phyloP scores from a whole-genome alignment of 2,329 filamentous ascomycete species.

The Arthroderma sp. region DNA sequence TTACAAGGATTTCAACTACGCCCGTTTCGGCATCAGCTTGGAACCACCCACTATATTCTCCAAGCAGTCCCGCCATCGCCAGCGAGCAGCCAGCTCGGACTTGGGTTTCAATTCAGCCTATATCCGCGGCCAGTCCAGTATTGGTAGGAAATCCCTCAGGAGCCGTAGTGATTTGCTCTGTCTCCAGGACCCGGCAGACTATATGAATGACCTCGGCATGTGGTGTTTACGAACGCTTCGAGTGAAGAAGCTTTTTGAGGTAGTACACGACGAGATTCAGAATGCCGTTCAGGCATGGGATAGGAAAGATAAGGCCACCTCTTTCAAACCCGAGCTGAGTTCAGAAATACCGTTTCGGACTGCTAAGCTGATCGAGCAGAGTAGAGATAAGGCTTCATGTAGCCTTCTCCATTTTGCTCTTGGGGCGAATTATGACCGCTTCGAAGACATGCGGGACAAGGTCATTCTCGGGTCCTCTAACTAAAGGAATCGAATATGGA shows the following conservation, averaged over 20 bases:
- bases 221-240: slow-evolving; percentile 37
- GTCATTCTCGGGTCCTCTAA: slow-evolving; percentile 3
- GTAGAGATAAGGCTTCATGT: neutral
- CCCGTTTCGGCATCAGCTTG: slow-evolving; percentile 36
- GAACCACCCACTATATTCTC: slow-evolving; percentile 34
- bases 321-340: too few relatives aligned
- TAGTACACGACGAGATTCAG: slow-evolving; percentile 17
- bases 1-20: slow-evolving; percentile 35
- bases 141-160: slow-evolving; percentile 24
- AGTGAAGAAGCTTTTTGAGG: slow-evolving; percentile 32
- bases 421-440: slow-evolving; percentile 10
- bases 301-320: neutral
- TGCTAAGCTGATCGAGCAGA: neutral
- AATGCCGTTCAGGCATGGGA: slow-evolving; percentile 17
- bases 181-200: slow-evolving; percentile 47
- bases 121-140: slow-evolving; percentile 27
- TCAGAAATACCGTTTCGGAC: neutral
- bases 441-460: slow-evolving; percentile 11
- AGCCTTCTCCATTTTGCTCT: slow-evolving; percentile 9
- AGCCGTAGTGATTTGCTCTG: slow-evolving; percentile 31
- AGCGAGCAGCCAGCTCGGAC: too few relatives aligned
- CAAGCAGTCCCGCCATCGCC: slow-evolving; percentile 15
- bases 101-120: slow-evolving; percentile 7
- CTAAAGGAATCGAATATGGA: neutral
- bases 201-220: slow-evolving; percentile 44